Base-by-base conservation (phyloP, 2,329 filamentous ascomycete genomes). In the Aureobasidium lini region DNA sequence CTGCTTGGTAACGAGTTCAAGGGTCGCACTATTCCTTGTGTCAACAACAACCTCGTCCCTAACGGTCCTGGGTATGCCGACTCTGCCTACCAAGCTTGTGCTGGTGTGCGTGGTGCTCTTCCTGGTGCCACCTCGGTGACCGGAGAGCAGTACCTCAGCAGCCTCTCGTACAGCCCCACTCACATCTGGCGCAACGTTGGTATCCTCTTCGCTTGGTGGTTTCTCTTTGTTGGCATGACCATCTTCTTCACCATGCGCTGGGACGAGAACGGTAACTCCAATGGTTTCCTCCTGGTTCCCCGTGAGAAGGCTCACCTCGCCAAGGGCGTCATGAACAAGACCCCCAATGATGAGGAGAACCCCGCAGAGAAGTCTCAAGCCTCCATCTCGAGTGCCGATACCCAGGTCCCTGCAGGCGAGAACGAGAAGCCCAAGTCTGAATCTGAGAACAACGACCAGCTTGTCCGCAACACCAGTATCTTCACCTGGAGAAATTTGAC, bases 401-500 rank as follows among this genome's bases (percentile, higher is more conserved):
- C 52, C 11, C 43, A 43, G 32, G 56, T 59, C 3, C 54, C 23
- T 16, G 13, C 52, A 5, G 53, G 42, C 6, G 28, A 50, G 1
- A 43, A 60, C 5, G 39, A 57, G 3, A 48, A 52, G n/a, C 6
- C 57, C 28, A 31, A 50, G 28, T 40, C 59, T 9, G 37, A 59
- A 48, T 52, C 47, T 11, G 32, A 59, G 4, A 40, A 53, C 28
- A 53, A 62, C 18, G 40, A 61, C 32, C 61, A 63, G 18, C 63
- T 64, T 15, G 56, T 64, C 29, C 62, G 61, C 18, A 64, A 64
- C 57, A 64, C 62, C 15, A 52, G 60, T 49, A 70, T 76, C 40
- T 76, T 95, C 61, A 95, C 91, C 0, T 96, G 90, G 88, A 88
- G 93, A 70, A 79, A 88, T 64, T 84, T 96, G 62, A 89, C 86